Base-by-base conservation (phyloP, 148 eudicot genomes). In the Chenopodium formosanum region DNA sequence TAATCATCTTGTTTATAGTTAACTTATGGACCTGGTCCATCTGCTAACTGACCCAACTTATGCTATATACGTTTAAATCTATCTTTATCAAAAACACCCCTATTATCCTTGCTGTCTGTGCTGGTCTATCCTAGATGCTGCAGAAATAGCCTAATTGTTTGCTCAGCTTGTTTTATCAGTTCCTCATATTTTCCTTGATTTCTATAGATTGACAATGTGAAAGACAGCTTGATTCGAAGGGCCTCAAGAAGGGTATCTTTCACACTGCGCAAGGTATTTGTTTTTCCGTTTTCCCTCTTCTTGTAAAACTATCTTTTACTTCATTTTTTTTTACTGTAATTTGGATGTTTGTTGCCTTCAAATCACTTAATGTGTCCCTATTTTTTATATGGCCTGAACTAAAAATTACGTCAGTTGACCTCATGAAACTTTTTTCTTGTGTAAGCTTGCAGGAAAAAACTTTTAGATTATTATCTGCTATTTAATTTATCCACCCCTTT, bases 181-280 rank as follows among this genome's bases (percentile, higher is more conserved):
- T 71, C 11, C 47, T 48, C 2, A 62, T 17, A 27, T 19, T 71
- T 77, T 46, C 56, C 29, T 31, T 70, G 58, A 20, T 31, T 81
- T 77, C 78, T 83, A 73, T 88, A 95, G 99, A 82, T 93, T 74
- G 99, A 96, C 82, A 84, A 82, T 10, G 95, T 96, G 83, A 90
- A 90, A 70, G 97, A 89, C 83, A 87, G 65, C 65, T 76, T 85
- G 78, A 84, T 94, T 69, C 89, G 89, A 60, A 89, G 99, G 84
- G 85, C 88, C 73, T 76, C 89, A 37, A 96, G 95, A 89, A 89
- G 99, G 63, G 97, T 94, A 73, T 96, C 99, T 81, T 92, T 96
- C 82, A 96, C 99, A 75, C 81, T 96, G 12, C 98, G 99, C 56
- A 92, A 94, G 97, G 99, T 96, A 84, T 73, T 67, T 63, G 9